Conservation (phyloP, 2,329 filamentous ascomycete genomes). For the Aureobasidium lini region DNA sequence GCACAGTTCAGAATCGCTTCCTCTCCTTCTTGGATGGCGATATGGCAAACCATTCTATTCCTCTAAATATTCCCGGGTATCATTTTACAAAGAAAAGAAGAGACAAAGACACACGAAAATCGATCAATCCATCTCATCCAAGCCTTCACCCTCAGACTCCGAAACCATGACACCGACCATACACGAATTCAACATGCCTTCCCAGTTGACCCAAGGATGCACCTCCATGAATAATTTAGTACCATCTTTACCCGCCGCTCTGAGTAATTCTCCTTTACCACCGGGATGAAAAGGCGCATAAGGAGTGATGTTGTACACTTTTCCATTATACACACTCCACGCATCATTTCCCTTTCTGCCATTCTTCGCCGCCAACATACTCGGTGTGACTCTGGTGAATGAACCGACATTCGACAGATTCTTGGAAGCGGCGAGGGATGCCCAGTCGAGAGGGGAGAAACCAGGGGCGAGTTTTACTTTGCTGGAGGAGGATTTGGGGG, state of each 20-base stretch:
- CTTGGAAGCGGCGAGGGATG: slow-evolving; percentile 62
- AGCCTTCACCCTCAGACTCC: slow-evolving; percentile 39
- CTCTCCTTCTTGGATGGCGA: background rate
- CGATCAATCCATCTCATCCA: slow-evolving; percentile 56
- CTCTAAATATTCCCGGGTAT: background rate
- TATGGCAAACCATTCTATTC: no score
- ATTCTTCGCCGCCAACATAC: slow-evolving; percentile 68
- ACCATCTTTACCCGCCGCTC: slow-evolving; percentile 66
- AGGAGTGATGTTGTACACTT: slow-evolving; percentile 89
- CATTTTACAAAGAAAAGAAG: background rate
- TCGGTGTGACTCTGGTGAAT: slow-evolving; percentile 68
- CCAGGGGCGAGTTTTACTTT: slow-evolving; percentile 82
- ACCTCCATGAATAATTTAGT: slow-evolving; percentile 55
- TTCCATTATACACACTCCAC: slow-evolving; percentile 83
- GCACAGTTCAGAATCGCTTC: no score
- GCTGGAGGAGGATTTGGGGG: slow-evolving; percentile 37
- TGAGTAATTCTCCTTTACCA: slow-evolving; percentile 71
- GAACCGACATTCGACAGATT: slow-evolving; percentile 44
- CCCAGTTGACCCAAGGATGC: slow-evolving; percentile 63
- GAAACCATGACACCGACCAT: slow-evolving; percentile 54
- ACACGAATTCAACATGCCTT: slow-evolving; percentile 56
- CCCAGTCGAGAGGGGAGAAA: slow-evolving; percentile 95
- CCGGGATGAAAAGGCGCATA: slow-evolving; percentile 90
- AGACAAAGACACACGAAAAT: no score
- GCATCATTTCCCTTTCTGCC: slow-evolving; percentile 75